A percentile compares a stretch with the other conserved stretches of the same genome.
phyloP scores from a whole-genome alignment of 108 stramenopile genomes.

The Heterococcus sp. region DNA sequence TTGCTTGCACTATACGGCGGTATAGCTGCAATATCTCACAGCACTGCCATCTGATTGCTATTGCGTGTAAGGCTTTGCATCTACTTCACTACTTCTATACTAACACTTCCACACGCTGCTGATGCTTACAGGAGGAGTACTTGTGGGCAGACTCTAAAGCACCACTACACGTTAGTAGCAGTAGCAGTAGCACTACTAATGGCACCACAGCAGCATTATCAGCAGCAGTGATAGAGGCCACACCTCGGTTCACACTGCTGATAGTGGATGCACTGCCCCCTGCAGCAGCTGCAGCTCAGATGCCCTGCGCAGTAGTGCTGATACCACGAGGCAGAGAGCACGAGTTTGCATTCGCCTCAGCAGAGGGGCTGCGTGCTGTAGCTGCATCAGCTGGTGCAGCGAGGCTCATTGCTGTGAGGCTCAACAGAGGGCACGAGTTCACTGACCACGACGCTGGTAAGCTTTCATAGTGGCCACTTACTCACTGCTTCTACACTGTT shows the following conservation, averaged over 20 bases:
- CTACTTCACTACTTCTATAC: no score
- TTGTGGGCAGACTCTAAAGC: neutral
- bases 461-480: no score
- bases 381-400: slow-evolving; percentile 1
- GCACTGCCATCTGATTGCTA: no score
- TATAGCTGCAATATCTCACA: no score
- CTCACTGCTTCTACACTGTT: no score
- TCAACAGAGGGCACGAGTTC: slow-evolving; percentile 44
- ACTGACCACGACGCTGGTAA: slow-evolving; percentile 10
- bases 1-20: no score
- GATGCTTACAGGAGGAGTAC: no score
- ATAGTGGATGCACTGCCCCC: slow-evolving; percentile 1
- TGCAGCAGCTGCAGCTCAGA: neutral
- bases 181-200: slow-evolving; percentile 15
- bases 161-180: neutral
- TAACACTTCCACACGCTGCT: no score
- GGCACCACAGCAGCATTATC: neutral
- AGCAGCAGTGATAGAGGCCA: no score
- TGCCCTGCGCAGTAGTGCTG: slow-evolving; percentile 43
- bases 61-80: no score
- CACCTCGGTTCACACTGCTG: slow-evolving; percentile 28
- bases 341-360: slow-evolving; percentile 43
- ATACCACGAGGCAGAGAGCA: slow-evolving; percentile 48
- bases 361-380: slow-evolving; percentile 22
- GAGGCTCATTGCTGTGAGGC: slow-evolving; percentile 43